These are phyloP conservation scores for Petunia hybrid DNA, from an alignment of 305 asterid genomes.

Conservation along the genomic window DNA sequence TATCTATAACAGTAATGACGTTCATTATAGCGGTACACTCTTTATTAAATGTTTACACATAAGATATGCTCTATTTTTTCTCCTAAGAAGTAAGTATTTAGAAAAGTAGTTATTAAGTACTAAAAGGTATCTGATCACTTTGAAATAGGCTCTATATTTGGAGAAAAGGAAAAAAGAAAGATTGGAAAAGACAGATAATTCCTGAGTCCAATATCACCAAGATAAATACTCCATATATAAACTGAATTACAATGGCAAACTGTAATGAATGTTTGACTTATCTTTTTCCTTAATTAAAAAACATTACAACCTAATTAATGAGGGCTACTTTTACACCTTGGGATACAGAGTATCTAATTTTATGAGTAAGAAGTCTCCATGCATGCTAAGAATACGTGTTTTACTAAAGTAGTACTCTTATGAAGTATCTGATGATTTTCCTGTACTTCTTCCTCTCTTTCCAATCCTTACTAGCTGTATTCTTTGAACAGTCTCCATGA, in stretches of 20 bases:
- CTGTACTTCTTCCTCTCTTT: background rate
- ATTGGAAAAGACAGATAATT: background rate
- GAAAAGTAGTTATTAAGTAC: background rate
- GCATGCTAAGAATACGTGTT: too few relatives aligned
- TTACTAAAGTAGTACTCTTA: background rate
- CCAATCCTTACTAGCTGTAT: slow-evolving; percentile 50
- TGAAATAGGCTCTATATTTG: background rate
- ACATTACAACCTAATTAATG: background rate
- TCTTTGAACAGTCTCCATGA: slow-evolving; percentile 62
- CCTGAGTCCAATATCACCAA: background rate
- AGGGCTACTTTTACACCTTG: background rate
- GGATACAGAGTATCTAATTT: background rate
- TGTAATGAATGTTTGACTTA: background rate
- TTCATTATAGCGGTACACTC: too few relatives aligned
- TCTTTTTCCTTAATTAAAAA: background rate
- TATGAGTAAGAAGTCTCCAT: background rate
- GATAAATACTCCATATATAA: background rate
- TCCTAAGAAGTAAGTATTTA: too few relatives aligned
- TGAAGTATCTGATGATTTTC: slow-evolving; percentile 2
- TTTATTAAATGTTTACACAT: background rate
- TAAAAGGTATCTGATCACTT: background rate
- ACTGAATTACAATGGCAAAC: background rate
- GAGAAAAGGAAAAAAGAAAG: background rate
- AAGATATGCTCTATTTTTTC: background rate
- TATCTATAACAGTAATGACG: too few relatives aligned